phyloP scores from a whole-genome alignment of 2,329 filamentous ascomycete species.

The Calonectria pteridis region DNA sequence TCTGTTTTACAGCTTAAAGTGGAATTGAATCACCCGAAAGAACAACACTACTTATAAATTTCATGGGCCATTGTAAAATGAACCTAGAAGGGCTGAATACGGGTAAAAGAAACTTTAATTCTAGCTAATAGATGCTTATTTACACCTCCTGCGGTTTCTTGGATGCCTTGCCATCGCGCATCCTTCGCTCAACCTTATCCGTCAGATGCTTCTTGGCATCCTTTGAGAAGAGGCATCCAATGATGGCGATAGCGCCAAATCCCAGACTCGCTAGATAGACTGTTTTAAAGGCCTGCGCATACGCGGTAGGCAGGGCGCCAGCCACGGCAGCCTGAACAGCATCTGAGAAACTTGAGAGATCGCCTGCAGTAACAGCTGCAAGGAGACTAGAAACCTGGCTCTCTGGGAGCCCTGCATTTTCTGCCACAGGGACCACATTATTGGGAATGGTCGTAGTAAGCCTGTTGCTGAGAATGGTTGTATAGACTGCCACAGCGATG shows the following conservation, averaged over 20 bases:
- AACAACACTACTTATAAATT: not conserved
- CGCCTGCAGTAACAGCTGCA: slow-evolving; percentile 45
- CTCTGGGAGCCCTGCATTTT: slow-evolving; percentile 52
- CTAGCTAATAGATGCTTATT: not conserved
- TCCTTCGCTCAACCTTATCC: slow-evolving; percentile 50
- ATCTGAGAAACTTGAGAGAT: slow-evolving; percentile 49
- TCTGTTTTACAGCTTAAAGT: not conserved
- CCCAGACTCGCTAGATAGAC: slow-evolving; percentile 55
- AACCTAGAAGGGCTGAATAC: not conserved
- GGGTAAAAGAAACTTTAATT: not conserved
- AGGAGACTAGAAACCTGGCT: slow-evolving; percentile 49
- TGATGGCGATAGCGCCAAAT: slow-evolving; percentile 53
- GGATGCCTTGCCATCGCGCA: slow-evolving; percentile 37
- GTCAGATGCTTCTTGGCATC: slow-evolving; percentile 51
- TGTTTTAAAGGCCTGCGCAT: slow-evolving; percentile 54
- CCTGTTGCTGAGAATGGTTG: slow-evolving; percentile 54
- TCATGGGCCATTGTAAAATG: not conserved
- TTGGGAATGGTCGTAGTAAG: slow-evolving; percentile 50
- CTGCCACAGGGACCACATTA: slow-evolving; percentile 49
- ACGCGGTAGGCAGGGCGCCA: slow-evolving; percentile 47
- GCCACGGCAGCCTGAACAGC: slow-evolving; percentile 48
- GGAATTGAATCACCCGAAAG: not conserved
- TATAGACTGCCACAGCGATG: slow-evolving; percentile 55
- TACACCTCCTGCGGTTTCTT: slow-evolving; percentile 20
- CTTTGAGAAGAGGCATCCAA: slow-evolving; percentile 51